A percentile compares a stretch with the other conserved stretches of the same genome.
These are phyloP conservation scores for Gloeopeniophorella convolvens DNA, from an alignment of 768 basidiomycete species.

Conservation along the genomic window DNA sequence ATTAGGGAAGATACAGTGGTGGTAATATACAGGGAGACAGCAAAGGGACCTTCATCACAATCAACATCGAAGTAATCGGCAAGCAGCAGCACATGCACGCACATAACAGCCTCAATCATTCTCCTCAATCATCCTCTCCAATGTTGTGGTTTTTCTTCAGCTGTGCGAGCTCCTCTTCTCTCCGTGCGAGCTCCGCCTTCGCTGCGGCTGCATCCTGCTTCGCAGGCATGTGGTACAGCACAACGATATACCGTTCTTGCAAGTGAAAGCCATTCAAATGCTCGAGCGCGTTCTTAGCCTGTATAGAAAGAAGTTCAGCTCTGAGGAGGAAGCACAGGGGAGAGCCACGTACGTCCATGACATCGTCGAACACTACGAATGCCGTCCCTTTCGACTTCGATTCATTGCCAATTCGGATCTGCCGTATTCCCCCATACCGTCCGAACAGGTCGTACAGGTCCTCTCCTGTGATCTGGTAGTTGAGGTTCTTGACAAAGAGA, in stretches of 20 bases:
- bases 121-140: conserved; percentile 52
- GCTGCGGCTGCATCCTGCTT: conserved; percentile 91
- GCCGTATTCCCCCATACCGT: conserved; percentile 93
- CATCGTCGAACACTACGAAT: conserved; percentile 93
- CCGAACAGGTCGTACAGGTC: conserved; percentile 97
- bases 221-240: conserved; percentile 96
- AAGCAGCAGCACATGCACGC: background rate
- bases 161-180: conserved; percentile 85
- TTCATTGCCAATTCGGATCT: conserved; percentile 90
- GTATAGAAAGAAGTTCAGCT: conserved; percentile 15
- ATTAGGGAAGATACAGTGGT: too few relatives aligned
- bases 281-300: conserved; percentile 96
- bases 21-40: too few relatives aligned
- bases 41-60: too few relatives aligned
- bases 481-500: conserved; percentile 89
- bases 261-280: conserved; percentile 98
- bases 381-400: conserved; percentile 93
- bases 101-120: background rate
- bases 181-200: conserved; percentile 83
- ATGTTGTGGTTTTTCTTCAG: conserved; percentile 86
- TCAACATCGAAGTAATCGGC: too few relatives aligned
- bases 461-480: conserved; percentile 88
- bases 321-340: background rate
- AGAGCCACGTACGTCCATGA: conserved; percentile 72
- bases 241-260: conserved; percentile 97